Evolutionary conservation across 805 yeast genomes (phyloP).

Genomic region (Nematodospora valgi): DNA sequence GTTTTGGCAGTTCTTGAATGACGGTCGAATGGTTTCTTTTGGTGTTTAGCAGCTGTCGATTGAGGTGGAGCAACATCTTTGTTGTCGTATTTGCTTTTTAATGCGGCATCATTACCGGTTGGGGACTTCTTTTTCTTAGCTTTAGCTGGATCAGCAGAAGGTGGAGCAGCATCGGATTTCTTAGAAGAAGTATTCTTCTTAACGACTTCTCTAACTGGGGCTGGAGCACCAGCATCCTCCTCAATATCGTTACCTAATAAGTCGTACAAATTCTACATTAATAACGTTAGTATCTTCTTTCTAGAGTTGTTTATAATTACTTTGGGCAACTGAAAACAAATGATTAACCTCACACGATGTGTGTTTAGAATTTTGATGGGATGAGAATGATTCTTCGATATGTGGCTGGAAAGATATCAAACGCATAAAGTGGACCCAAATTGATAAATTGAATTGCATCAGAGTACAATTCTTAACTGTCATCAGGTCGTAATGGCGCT

Average conservation of each 20-base stretch:
- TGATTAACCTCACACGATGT: constrained; percentile 7
- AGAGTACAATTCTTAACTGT: no score
- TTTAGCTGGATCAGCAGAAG: constrained; percentile 75
- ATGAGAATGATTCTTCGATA: no score
- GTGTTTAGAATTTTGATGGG: no score
- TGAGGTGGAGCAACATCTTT: constrained; percentile 58
- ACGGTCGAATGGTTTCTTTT: constrained; percentile 72
- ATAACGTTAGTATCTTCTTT: constrained; percentile 3
- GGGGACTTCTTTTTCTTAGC: constrained; percentile 71
- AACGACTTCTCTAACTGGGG: constrained; percentile 70
- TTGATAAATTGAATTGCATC: no score
- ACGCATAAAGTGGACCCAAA: no score
- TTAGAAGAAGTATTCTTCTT: constrained; percentile 81
- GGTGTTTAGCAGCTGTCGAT: constrained; percentile 50
- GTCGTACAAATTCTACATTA: constrained; percentile 68
- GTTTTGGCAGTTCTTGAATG: constrained; percentile 79
- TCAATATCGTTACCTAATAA: constrained; percentile 88
- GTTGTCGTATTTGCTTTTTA: constrained; percentile 72
- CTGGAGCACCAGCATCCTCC: constrained; percentile 65
- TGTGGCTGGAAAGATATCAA: no score
- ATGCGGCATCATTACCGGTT: constrained; percentile 88
- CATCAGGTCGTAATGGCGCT: no score
- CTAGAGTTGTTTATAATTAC: no score
- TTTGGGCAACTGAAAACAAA: constrained; percentile 8
- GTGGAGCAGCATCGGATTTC: constrained; percentile 80